Evolutionary conservation across 192 early-diverging fungal species (phyloP).

Genomic region (Podila epicladia): DNA sequence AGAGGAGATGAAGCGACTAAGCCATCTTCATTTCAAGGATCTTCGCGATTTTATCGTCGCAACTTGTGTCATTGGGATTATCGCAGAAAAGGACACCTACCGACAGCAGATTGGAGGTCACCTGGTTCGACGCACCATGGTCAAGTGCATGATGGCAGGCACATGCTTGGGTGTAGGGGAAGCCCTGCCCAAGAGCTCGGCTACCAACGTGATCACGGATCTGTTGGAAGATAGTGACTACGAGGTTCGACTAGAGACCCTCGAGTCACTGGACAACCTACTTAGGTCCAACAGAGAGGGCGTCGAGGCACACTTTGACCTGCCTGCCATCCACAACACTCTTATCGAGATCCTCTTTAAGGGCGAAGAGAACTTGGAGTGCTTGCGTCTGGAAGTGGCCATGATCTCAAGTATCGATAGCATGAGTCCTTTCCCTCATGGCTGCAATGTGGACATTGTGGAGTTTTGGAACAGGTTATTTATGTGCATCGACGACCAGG

Average conservation of each 20-base stretch:
- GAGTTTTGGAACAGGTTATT: conserved; percentile 55
- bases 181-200: conserved; percentile 12
- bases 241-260: conserved; percentile 68
- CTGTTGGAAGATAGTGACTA: conserved; percentile 68
- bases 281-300: conserved; percentile 8
- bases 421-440: conserved; percentile 27
- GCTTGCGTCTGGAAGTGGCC: conserved; percentile 54
- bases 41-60: conserved; percentile 50
- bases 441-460: conserved; percentile 32
- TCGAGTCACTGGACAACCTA: conserved; percentile 52
- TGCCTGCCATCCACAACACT: conserved; percentile 31
- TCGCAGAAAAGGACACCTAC: conserved; percentile 35
- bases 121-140: conserved; percentile 55
- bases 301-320: conserved; percentile 8
- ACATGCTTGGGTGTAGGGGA: conserved; percentile 22
- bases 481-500: conserved; percentile 45
- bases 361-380: conserved; percentile 56
- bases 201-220: conserved; percentile 25
- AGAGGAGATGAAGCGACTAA: conserved; percentile 43
- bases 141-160: conserved; percentile 36
- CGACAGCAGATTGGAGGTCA: conserved; percentile 52
- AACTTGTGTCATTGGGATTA: conserved; percentile 27
- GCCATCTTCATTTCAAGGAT: conserved; percentile 26
- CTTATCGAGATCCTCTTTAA: conserved; percentile 53
- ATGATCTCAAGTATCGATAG: conserved; percentile 49